Evolutionary conservation across 768 basidiomycete genomes (phyloP).

Genomic region (Boletus bicolor): DNA sequence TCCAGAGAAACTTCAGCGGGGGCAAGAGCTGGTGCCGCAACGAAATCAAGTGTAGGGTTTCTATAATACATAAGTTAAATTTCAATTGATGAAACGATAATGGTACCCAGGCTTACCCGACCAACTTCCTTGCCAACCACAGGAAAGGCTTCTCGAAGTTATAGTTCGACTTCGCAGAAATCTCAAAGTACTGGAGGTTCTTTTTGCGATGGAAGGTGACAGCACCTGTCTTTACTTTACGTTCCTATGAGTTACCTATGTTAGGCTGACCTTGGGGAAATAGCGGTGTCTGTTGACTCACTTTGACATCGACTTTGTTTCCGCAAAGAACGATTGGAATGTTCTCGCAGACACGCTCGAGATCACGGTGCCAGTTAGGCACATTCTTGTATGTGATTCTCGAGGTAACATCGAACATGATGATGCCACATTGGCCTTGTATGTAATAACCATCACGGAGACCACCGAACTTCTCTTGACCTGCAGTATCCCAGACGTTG

Average conservation of each 20-base stretch:
- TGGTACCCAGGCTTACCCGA: conserved; percentile 61
- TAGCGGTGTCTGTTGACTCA: conserved; percentile 33
- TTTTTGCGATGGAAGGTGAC: conserved; percentile 99
- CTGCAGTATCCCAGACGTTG: conserved; percentile 99
- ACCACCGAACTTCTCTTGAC: conserved; percentile 99
- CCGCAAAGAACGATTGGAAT: conserved; percentile 99
- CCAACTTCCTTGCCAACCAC: conserved; percentile 97
- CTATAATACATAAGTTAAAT: conserved; percentile 37
- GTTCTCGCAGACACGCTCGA: conserved; percentile 99
- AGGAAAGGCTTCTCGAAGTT: conserved; percentile 99
- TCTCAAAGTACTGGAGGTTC: conserved; percentile 99
- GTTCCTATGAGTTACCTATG: conserved; percentile 59
- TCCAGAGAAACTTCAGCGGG: conserved; percentile 93
- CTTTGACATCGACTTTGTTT: conserved; percentile 99
- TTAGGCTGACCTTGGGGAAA: conserved; percentile 2
- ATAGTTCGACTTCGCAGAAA: conserved; percentile 99
- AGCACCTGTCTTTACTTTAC: conserved; percentile 97
- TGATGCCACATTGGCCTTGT: conserved; percentile 99
- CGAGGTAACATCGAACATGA: conserved; percentile 99
- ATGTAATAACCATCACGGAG: conserved; percentile 96
- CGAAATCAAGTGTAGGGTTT: conserved; percentile 87
- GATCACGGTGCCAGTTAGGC: conserved; percentile 99
- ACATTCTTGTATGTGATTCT: conserved; percentile 99
- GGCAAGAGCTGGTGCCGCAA: conserved; percentile 92
- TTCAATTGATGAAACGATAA: background rate